Conservation (phyloP, 768 basidiomycete species). For the Trametes sanguinea region DNA sequence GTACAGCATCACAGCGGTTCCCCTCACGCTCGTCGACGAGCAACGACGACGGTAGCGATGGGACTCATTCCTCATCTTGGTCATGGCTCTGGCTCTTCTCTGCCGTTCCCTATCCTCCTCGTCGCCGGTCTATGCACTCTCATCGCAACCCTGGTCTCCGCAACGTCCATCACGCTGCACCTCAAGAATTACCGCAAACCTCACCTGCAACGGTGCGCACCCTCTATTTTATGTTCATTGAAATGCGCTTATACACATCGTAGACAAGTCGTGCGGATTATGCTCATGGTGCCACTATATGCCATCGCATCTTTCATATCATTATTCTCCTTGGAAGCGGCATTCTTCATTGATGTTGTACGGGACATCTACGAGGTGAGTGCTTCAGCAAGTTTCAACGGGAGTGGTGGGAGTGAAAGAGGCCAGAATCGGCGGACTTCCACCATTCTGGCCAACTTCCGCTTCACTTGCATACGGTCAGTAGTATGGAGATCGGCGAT, state of each 20-base stretch:
- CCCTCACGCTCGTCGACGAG: slow-evolving; percentile 6
- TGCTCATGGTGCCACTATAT: slow-evolving; percentile 97
- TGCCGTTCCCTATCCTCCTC: slow-evolving; percentile 51
- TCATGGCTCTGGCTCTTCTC: slow-evolving; percentile 57
- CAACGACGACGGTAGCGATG: neutral
- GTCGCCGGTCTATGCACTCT: slow-evolving; percentile 64
- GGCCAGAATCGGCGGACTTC: too few species aligned
- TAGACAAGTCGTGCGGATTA: slow-evolving; percentile 92
- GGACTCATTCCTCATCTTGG: slow-evolving; percentile 9
- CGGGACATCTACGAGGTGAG: slow-evolving; percentile 95
- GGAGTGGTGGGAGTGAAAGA: too few species aligned
- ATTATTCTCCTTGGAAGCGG: slow-evolving; percentile 89
- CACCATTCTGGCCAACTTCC: too few species aligned
- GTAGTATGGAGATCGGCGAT: too few species aligned
- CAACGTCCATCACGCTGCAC: slow-evolving; percentile 76
- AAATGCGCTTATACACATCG: too few species aligned
- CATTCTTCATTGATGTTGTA: slow-evolving; percentile 94
- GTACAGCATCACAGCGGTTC: too few species aligned
- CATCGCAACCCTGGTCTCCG: slow-evolving; percentile 72
- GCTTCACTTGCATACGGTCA: too few species aligned
- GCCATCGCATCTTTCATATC: slow-evolving; percentile 90
- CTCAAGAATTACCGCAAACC: slow-evolving; percentile 88
- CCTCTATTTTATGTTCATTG: neutral
- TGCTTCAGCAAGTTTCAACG: too few species aligned
- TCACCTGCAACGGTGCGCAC: slow-evolving; percentile 66